Conservation (phyloP, 1,284 basidiomycete species). For the Ceratobasidium sp. region DNA sequence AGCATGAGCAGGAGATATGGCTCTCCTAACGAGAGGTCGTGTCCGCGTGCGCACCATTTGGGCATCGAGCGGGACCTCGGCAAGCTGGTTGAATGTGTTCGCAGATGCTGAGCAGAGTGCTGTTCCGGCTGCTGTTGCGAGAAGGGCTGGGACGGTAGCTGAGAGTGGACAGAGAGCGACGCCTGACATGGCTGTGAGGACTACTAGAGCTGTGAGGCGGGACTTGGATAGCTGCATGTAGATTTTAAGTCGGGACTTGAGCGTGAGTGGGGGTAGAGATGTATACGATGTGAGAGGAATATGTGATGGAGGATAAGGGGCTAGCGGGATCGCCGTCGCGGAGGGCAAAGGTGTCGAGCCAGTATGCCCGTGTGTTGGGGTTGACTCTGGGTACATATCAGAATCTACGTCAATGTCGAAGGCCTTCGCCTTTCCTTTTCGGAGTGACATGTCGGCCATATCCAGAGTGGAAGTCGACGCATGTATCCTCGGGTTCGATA, state of each 20-base stretch:
- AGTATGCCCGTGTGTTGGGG: background rate
- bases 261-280: slow-evolving; percentile 63
- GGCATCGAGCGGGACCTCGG: slow-evolving; percentile 96
- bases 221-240: slow-evolving; percentile 92
- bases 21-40: slow-evolving; percentile 88
- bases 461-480: slow-evolving; percentile 29
- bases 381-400: slow-evolving; percentile 37
- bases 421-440: slow-evolving; percentile 24
- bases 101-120: slow-evolving; percentile 93
- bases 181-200: slow-evolving; percentile 92
- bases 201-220: slow-evolving; percentile 88
- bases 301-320: slow-evolving; percentile 48
- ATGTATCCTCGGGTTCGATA: slow-evolving; percentile 34
- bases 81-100: slow-evolving; percentile 94
- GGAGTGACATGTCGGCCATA: slow-evolving; percentile 39
- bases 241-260: slow-evolving; percentile 69
- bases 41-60: slow-evolving; percentile 95
- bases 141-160: slow-evolving; percentile 82
- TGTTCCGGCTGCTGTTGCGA: slow-evolving; percentile 91
- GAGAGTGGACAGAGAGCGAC: slow-evolving; percentile 93
- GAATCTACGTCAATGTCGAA: slow-evolving; percentile 42
- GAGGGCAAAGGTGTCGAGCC: slow-evolving; percentile 1
- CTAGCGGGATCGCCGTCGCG: slow-evolving; percentile 31
- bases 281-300: slow-evolving; percentile 54
- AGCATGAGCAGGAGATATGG: slow-evolving; percentile 88